phyloP scores from a whole-genome alignment of 495 filamentous ascomycete genomes.

The Tuber borchii region DNA sequence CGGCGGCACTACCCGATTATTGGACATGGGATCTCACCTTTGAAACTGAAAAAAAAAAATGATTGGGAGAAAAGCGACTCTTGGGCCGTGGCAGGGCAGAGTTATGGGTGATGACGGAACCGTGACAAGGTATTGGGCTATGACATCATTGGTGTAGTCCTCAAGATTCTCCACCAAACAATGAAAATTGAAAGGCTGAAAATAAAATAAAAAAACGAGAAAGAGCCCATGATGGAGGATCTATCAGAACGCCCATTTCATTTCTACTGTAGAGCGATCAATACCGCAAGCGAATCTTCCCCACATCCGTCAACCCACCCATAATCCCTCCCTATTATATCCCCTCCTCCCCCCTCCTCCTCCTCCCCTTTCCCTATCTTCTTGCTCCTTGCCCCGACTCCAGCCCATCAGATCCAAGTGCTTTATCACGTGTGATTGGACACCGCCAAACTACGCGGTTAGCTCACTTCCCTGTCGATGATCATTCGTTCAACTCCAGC shows the following conservation, averaged over 20 bases:
- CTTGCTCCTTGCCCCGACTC: constrained; percentile 7
- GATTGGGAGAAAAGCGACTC: too few species aligned
- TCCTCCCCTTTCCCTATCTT: not conserved
- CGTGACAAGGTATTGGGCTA: constrained; percentile 19
- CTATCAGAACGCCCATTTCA: not conserved
- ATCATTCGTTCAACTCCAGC: constrained; percentile 17
- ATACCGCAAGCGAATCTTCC: not conserved
- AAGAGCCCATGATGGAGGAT: not conserved
- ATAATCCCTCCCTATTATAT: constrained; percentile 1
- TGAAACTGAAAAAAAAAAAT: not conserved
- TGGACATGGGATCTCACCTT: not conserved
- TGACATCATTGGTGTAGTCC: constrained; percentile 25
- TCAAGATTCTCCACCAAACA: not conserved
- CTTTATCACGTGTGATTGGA: constrained; percentile 9
- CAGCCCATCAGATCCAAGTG: not conserved
- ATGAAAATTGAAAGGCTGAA: not conserved
- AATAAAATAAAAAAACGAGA: not conserved
- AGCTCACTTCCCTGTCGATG: constrained; percentile 27
- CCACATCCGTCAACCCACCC: constrained; percentile 7
- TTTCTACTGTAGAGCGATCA: not conserved
- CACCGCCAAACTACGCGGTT: not conserved
- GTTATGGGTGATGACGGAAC: constrained; percentile 22
- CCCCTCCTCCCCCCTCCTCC: too few species aligned
- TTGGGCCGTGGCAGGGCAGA: not conserved
- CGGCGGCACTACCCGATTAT: not conserved